Evolutionary conservation across 1,139 yeast genomes (phyloP), one percentile per base, ranked within the genome.

Genomic region (Hyphopichia wangnamkhiaoensis): DNA sequence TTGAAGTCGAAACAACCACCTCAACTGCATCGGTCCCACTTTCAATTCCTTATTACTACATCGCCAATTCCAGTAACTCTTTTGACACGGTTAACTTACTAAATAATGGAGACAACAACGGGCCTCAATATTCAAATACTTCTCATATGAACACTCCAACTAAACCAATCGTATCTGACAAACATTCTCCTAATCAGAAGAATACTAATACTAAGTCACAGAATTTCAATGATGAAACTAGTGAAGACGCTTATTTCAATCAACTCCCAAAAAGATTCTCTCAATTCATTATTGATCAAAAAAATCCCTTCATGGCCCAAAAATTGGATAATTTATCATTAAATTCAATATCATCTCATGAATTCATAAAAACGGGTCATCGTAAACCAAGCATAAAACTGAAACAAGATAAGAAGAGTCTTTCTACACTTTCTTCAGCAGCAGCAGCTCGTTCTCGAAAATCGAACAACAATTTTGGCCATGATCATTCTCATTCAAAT

Each of bases 251-350:
- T 25, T 40, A 23, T 29, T 52, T 55, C 37, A 55, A 68, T 43
- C 74, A 65, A 41, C 73, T 70, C 4, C 76, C 77, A 1, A 62
- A 60, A 37, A 47, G 73, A 33, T 71, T 71, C 41, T 68, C 76
- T 7, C 71, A 66, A 40, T 69, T 71, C 50, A 66, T 71, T 14
- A 48, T 61, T 33, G 71, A 69, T 44, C 74, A 70, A 43, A 64
- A 61, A 41, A 56, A 54, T 37, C 65, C 69, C 3, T 50, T 52
- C 35, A 49, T 50, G 20, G 52, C 53, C 13, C 63, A 60, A 35
- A 44, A 53, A 21, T 42, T 55, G 10, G 69, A 64, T 40, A 58
- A 59, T 34, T 41, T 62, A 12, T 54, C 66, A 3, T 46, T 55
- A 34, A 54, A 55, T 13, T 53, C 65, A 7, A 42, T 25, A 18